Evolutionary conservation across 139 green algal species (phyloP).

Genomic region (Picochlorum costavermella): DNA sequence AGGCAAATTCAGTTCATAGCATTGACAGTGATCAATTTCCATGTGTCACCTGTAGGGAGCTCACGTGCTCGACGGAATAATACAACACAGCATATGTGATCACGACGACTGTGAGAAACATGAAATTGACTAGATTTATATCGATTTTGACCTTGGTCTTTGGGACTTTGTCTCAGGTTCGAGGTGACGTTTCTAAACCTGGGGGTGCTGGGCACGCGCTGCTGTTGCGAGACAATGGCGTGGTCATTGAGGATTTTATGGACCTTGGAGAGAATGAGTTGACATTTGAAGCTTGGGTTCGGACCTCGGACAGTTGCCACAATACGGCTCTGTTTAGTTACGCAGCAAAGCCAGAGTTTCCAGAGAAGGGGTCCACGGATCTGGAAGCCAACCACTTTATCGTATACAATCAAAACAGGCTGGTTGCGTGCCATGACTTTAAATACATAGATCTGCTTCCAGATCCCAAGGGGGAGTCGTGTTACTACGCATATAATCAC

Average conservation of each 20-base stretch:
- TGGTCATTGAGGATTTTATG: constrained; percentile 61
- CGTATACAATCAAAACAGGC: constrained; percentile 45
- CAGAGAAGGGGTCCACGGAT: constrained; percentile 18
- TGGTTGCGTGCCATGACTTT: constrained; percentile 73
- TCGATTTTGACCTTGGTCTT: too few species aligned
- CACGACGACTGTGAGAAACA: not conserved
- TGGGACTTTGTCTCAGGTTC: not conserved
- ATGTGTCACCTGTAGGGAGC: too few species aligned
- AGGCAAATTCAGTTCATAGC: too few species aligned
- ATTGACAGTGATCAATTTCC: too few species aligned
- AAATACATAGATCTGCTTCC: constrained; percentile 55
- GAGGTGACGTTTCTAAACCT: constrained; percentile 16
- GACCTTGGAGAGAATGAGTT: constrained; percentile 2
- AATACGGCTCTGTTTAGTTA: constrained; percentile 66
- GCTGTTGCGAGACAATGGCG: constrained; percentile 63
- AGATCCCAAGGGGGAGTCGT: constrained; percentile 46
- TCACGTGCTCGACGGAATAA: too few species aligned
- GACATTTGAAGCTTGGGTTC: constrained; percentile 57
- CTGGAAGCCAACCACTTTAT: constrained; percentile 78
- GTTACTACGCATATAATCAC: constrained; percentile 40
- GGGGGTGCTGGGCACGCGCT: constrained; percentile 64
- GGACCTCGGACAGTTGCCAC: constrained; percentile 73
- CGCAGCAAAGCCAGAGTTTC: constrained; percentile 44
- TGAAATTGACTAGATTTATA: too few species aligned
- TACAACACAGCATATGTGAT: too few species aligned